Evolutionary conservation across 2,329 filamentous ascomycete species (phyloP), one percentile per base, ranked within the genome.

Genomic region (Xylariomycetidae sp.): DNA sequence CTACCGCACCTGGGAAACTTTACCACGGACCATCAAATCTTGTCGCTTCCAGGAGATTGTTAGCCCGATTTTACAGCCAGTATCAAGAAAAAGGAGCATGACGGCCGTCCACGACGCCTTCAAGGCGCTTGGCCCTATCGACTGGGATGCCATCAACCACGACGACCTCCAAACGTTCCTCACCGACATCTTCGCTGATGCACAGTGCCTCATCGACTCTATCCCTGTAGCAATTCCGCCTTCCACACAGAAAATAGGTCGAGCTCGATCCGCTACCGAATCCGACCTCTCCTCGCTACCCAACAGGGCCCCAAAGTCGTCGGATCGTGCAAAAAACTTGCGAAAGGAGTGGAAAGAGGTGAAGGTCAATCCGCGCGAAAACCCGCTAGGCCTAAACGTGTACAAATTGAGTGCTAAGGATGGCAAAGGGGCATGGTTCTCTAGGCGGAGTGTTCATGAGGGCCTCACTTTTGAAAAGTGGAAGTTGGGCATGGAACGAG

Each of bases 371-470:
- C 61, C 74, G 3, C 80, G 72, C 46, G 82, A 89, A 14, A 92
- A 94, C 51, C 85, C 87, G 1, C 67, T 87, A 7, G 79, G 73
- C 1, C 80, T 96, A 41, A 72, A 70, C 35, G 79, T 96, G 16
- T 95, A 85, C 64, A 94, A 94, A 58, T 71, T 92, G 39, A 65
- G 72, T 0, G 77, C 82, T 3, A 82, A 85, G 49, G 90, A 97
- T 58, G 80, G 87, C 23, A 82, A 82, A 44, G 90, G 89, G 3
- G 72, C 85, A 6, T 97, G 90, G 90, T 97, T 96, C 60, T 87
- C 87, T 16, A 69, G 90, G 35, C 70, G 84, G 30, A 94, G 88
- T 54, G 70, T 94, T 14, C 88, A 96, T 51, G 79, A 85, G 48
- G 85, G 82, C 1, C 57, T 94, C 14, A 70, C 80, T 0, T 95